Percentiles rank a stretch among this genome's conserved stretches.
Conservation (phyloP, 2,329 filamentous ascomycete genomes). For the Xylariaceae sp. region DNA sequence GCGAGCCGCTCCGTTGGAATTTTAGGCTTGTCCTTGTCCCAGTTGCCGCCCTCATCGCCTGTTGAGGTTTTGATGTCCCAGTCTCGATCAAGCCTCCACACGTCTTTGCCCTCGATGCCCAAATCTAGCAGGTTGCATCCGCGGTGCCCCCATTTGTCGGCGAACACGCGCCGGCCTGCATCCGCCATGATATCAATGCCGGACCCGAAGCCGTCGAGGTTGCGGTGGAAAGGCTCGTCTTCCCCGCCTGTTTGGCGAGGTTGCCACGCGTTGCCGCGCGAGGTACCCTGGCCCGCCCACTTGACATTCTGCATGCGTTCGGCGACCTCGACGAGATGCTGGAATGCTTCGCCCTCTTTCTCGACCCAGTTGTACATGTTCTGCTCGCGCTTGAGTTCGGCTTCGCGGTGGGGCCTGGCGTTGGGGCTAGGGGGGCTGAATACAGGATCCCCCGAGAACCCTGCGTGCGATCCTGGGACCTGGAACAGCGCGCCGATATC, state of each 20-base stretch:
- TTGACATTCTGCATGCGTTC: slow-evolving; percentile 33
- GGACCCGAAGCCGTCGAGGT: slow-evolving; percentile 36
- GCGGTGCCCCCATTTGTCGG: slow-evolving; percentile 41
- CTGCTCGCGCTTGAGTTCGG: slow-evolving; percentile 30
- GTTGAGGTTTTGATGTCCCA: slow-evolving; percentile 31
- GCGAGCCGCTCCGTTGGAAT: slow-evolving; percentile 16
- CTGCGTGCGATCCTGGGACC: slow-evolving; percentile 35
- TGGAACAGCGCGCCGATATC: slow-evolving; percentile 42
- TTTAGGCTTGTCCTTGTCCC: slow-evolving; percentile 32
- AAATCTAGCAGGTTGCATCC: slow-evolving; percentile 36
- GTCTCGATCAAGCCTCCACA: slow-evolving; percentile 38
- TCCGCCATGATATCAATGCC: slow-evolving; percentile 35
- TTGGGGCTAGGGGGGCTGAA: slow-evolving; percentile 20
- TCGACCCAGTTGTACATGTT: slow-evolving; percentile 32
- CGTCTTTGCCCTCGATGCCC: slow-evolving; percentile 34
- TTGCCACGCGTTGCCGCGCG: slow-evolving; percentile 42
- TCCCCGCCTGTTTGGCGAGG: slow-evolving; percentile 39
- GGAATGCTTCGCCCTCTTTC: slow-evolving; percentile 35
- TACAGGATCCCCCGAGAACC: slow-evolving; percentile 34
- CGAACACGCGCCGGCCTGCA: slow-evolving; percentile 35
- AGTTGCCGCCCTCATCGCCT: slow-evolving; percentile 30
- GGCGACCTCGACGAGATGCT: slow-evolving; percentile 34
- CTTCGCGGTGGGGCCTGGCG: slow-evolving; percentile 25
- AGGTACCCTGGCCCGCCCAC: slow-evolving; percentile 21
- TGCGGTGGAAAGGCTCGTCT: slow-evolving; percentile 42